phyloP scores from a whole-genome alignment of 2,329 filamentous ascomycete genomes.

The Fusarium bulbicola region DNA sequence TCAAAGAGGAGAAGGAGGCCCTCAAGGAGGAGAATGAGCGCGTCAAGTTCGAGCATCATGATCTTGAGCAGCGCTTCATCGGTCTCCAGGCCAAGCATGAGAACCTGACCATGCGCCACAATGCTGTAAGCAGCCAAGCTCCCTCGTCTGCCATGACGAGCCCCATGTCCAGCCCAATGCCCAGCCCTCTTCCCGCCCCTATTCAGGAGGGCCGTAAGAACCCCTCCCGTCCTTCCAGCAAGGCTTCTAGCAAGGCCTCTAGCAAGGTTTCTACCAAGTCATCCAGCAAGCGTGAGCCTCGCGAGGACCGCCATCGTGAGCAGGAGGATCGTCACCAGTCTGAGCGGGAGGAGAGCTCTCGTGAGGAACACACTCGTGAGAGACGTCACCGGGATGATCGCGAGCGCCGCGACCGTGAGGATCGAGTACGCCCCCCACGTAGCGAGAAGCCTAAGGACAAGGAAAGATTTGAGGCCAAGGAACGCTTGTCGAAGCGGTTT shows the following conservation, averaged over 20 bases:
- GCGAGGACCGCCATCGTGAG: constrained; percentile 39
- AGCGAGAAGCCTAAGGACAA: constrained; percentile 43
- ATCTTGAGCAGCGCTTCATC: constrained; percentile 39
- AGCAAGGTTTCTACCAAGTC: constrained; percentile 40
- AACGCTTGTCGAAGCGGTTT: constrained; percentile 51
- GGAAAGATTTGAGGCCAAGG: constrained; percentile 45
- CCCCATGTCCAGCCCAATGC: constrained; percentile 38
- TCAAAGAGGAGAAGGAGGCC: constrained; percentile 32
- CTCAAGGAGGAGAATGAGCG: constrained; percentile 41
- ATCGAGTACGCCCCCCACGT: constrained; percentile 32
- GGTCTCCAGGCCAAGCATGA: constrained; percentile 44
- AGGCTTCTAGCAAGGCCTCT: constrained; percentile 45
- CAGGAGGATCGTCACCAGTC: constrained; percentile 35
- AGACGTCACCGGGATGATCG: constrained; percentile 38
- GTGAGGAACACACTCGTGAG: constrained; percentile 32
- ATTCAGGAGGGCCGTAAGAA: constrained; percentile 43
- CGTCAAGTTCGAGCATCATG: constrained; percentile 44
- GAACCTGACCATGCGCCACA: constrained; percentile 43
- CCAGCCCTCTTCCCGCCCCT: constrained; percentile 37
- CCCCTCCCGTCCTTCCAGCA: constrained; percentile 42
- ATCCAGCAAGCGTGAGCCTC: constrained; percentile 37
- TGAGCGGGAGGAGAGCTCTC: constrained; percentile 35
- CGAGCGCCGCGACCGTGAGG: constrained; percentile 39
- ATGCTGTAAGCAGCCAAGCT: constrained; percentile 38
- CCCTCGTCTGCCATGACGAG: constrained; percentile 37